These are phyloP conservation scores for Pugionium cornutum DNA, from an alignment of 345 rosid species.

Conservation along the genomic window DNA sequence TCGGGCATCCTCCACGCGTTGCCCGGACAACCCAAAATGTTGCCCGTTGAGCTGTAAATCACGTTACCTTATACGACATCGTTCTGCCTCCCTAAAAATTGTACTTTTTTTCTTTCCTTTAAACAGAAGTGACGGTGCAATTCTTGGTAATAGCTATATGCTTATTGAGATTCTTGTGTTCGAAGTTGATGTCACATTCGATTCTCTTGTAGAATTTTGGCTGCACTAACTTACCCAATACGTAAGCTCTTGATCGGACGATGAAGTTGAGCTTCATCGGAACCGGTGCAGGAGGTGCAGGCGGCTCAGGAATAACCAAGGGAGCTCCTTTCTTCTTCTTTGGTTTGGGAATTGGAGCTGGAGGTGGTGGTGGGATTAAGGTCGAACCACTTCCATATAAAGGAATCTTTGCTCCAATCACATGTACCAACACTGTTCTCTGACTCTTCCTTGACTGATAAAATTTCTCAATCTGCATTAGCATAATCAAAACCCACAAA, in stretches of 20 bases:
- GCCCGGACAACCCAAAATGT: conserved; percentile 44
- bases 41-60: conserved; percentile 59
- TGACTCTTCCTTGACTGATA: conserved; percentile 83
- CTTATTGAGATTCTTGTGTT: conserved; percentile 63
- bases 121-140: conserved; percentile 58
- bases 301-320: conserved; percentile 29
- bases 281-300: conserved; percentile 58
- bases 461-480: conserved; percentile 69
- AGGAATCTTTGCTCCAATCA: conserved; percentile 71
- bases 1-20: conserved; percentile 30
- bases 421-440: conserved; percentile 51
- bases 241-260: conserved; percentile 75
- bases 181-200: conserved; percentile 59
- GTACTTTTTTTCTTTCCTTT: not conserved
- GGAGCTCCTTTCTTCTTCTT: conserved; percentile 40
- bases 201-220: conserved; percentile 74
- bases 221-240: conserved; percentile 85
- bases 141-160: conserved; percentile 66
- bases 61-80: conserved; percentile 30
- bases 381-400: conserved; percentile 84
- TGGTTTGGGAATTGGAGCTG: conserved; percentile 48
- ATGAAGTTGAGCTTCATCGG: conserved; percentile 58
- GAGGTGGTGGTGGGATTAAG: conserved; percentile 56
- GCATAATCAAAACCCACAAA: not conserved
- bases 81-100: not conserved